phyloP scores from a whole-genome alignment of 148 eudicot genomes.

The Silene latifolia region DNA sequence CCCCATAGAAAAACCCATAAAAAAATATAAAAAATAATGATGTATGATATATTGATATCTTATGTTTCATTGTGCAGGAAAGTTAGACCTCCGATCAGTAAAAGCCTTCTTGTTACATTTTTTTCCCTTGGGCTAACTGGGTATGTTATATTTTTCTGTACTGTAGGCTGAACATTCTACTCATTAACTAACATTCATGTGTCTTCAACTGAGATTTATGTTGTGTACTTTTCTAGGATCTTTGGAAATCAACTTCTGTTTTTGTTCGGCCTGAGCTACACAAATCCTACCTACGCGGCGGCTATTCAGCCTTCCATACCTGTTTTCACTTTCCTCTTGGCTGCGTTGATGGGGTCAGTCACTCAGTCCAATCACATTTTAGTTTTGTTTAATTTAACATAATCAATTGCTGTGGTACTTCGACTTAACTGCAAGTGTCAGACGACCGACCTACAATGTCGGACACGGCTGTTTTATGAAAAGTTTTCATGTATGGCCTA shows the following conservation, averaged over 20 bases:
- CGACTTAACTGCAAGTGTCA: background rate
- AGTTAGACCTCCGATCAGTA: slow-evolving; percentile 67
- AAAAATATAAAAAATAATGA: no score
- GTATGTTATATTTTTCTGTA: slow-evolving; percentile 38
- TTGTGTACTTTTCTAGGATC: slow-evolving; percentile 50
- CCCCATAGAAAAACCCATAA: no score
- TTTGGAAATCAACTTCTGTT: slow-evolving; percentile 95
- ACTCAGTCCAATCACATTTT: slow-evolving; percentile 27
- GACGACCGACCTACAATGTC: background rate
- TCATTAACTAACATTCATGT: background rate
- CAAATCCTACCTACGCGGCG: slow-evolving; percentile 95
- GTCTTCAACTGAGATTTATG: slow-evolving; percentile 11
- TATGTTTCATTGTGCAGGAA: slow-evolving; percentile 48
- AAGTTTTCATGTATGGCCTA: background rate
- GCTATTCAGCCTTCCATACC: slow-evolving; percentile 97
- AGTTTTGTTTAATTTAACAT: background rate
- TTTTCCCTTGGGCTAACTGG: slow-evolving; percentile 89
- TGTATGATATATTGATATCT: slow-evolving; percentile 3
- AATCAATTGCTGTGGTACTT: background rate
- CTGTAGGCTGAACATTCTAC: background rate
- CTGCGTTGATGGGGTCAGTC: slow-evolving; percentile 76
- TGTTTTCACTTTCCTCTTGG: slow-evolving; percentile 84
- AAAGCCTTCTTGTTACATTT: slow-evolving; percentile 49
- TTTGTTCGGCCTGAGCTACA: slow-evolving; percentile 91
- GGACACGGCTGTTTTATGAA: background rate